Evolutionary conservation across 805 yeast genomes (phyloP), one percentile per base, ranked within the genome.

Genomic region (Kuraishia molischiana): DNA sequence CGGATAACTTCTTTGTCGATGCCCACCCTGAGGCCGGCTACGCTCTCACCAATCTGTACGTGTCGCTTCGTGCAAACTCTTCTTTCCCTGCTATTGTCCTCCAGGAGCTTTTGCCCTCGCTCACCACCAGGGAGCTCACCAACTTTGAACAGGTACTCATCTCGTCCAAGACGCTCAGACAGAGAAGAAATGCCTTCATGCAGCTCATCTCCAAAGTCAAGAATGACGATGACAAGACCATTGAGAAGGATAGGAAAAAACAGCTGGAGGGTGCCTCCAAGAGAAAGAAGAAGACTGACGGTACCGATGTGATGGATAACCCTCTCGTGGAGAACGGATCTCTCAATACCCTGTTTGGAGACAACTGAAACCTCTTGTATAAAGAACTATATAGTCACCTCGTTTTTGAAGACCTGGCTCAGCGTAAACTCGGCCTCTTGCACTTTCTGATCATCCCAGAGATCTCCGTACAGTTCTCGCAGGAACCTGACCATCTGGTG

Each of bases 11-110:
- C 43, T 85, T 84, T 56, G 74, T 73, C 33, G 98, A 90, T 50
- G 83, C 92, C 0, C 95, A 89, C 46, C 74, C 80, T 14, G 98
- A 90, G 54, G 95, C 94, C 1, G 89, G 94, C n/a, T 79, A 84
- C 41, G 84, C 94, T 1, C 69, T 90, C 41, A 82, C 95, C 0
- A 75, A 82, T 2, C 62, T 90, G 34, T 89, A 86, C 54, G 72
- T 85, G 50, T 76, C 82, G 6, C 65, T 85, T 48, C 67, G 90
- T 38, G 66, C 77, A 29, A 79, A 80, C 53, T 77, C 81, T 42
- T 73, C 77, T 41, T 74, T 75, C 52, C 87, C 90, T 5, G 77
- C 82, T 4, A 65, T 77, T 38, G 64, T 76, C 13, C 61, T 83
- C 41, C 66, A 74, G 35, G 64, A 64, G 40, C 62, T 62, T 36